Evolutionary conservation across 1,284 basidiomycete genomes (phyloP).

Genomic region (Thelephora terrestris): DNA sequence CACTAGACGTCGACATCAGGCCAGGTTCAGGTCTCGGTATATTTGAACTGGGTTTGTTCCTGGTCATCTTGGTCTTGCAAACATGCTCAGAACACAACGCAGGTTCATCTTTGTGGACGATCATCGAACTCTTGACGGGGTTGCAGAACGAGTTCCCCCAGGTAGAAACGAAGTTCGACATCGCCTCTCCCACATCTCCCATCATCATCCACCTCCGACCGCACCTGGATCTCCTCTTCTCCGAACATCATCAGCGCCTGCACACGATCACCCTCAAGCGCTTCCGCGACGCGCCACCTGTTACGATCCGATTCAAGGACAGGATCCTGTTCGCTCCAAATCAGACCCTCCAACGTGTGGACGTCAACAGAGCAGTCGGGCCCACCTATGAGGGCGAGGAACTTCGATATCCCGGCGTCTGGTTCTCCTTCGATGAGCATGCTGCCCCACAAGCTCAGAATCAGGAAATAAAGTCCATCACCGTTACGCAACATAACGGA

Average conservation of each 20-base stretch:
- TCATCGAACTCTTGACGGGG: slow-evolving; percentile 59
- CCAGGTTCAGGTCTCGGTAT: slow-evolving; percentile 72
- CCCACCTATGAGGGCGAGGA: slow-evolving; percentile 78
- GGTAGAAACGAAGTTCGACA: slow-evolving; percentile 77
- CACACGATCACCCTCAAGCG: slow-evolving; percentile 64
- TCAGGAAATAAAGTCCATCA: slow-evolving; percentile 68
- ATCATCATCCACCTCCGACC: slow-evolving; percentile 71
- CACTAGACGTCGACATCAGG: slow-evolving; percentile 63
- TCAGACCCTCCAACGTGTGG: slow-evolving; percentile 52
- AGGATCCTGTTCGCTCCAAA: slow-evolving; percentile 47
- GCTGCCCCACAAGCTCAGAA: slow-evolving; percentile 41
- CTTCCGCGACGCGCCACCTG: slow-evolving; percentile 52
- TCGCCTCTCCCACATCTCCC: slow-evolving; percentile 64
- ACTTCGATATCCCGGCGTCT: slow-evolving; percentile 72
- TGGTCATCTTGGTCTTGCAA: slow-evolving; percentile 1
- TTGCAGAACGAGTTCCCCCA: slow-evolving; percentile 65
- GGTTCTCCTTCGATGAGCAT: slow-evolving; percentile 68
- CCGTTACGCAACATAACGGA: slow-evolving; percentile 61
- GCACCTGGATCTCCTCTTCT: slow-evolving; percentile 73
- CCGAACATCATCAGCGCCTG: slow-evolving; percentile 63
- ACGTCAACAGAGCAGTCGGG: slow-evolving; percentile 68
- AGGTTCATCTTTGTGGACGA: slow-evolving; percentile 77
- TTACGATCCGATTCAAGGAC: slow-evolving; percentile 63
- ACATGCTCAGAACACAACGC: slow-evolving; percentile 1
- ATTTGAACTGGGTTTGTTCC: slow-evolving; percentile 58